Conservation (phyloP, 192 early-diverging fungal genomes). For the Dissophora globulifera region DNA sequence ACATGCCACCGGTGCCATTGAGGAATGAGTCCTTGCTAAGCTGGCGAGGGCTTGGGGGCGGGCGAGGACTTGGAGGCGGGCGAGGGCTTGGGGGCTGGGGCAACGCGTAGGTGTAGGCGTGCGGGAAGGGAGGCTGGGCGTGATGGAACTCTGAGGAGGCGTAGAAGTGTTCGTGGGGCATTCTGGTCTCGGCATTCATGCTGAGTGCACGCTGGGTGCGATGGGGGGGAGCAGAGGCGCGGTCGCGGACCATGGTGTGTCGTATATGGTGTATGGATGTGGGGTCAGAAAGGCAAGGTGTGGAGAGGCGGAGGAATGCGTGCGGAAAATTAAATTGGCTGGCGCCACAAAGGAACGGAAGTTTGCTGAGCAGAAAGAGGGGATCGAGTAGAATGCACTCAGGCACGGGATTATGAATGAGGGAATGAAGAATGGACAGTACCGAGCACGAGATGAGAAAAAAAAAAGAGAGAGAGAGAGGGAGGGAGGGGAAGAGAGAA, state of each 20-base stretch:
- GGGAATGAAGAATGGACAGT: constrained; percentile 1
- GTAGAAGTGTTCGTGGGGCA: constrained; percentile 5
- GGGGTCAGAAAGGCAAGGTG: background rate
- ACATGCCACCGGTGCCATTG: too few relatives aligned
- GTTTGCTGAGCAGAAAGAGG: too few relatives aligned
- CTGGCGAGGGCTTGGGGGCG: background rate
- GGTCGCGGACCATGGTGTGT: constrained; percentile 5
- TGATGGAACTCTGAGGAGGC: constrained; percentile 4
- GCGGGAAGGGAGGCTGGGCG: constrained; percentile 2
- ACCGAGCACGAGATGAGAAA: background rate
- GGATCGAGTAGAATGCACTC: too few relatives aligned
- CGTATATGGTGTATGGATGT: too few relatives aligned
- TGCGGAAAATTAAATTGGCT: too few relatives aligned
- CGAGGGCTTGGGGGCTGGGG: too few relatives aligned
- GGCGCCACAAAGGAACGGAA: background rate
- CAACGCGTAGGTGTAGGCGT: background rate
- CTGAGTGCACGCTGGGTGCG: constrained; percentile 48
- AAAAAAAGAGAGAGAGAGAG: background rate
- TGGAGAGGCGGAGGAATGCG: constrained; percentile 2
- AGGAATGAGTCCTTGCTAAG: constrained; percentile 6
- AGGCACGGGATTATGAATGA: too few relatives aligned
- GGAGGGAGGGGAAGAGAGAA: background rate
- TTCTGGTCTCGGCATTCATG: constrained; percentile 39
- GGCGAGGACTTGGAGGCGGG: background rate
- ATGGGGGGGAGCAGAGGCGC: constrained; percentile 17